A percentile compares a stretch with the other conserved stretches of the same genome.
Conservation (phyloP, 305 asterid species). For the Fraxinus floribunda region DNA sequence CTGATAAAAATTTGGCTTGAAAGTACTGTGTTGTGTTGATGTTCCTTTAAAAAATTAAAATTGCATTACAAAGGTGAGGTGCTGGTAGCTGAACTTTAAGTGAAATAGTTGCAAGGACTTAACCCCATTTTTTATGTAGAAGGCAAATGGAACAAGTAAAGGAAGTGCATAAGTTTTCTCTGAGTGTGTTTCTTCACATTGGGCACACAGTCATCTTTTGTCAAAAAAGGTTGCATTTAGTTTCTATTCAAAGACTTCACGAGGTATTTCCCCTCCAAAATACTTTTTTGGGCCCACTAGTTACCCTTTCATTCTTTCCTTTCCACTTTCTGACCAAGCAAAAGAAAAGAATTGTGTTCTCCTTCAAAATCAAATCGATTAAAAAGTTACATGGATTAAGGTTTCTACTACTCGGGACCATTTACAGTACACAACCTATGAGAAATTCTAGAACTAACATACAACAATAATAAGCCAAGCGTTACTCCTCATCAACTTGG, state of each 20-base stretch:
- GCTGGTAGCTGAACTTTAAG: not conserved
- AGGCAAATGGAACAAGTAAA: not conserved
- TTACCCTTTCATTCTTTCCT: not conserved
- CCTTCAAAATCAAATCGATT: not conserved
- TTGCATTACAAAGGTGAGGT: not conserved
- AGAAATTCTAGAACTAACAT: not conserved
- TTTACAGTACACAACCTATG: not conserved
- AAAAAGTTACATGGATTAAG: not conserved
- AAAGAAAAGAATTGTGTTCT: not conserved
- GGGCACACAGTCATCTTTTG: not conserved
- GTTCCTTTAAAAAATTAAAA: not conserved
- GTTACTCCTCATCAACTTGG: not conserved
- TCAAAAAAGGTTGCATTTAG: not conserved
- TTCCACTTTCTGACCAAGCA: not conserved
- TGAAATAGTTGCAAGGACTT: not conserved
- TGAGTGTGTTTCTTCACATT: not conserved
- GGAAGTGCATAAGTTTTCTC: not conserved
- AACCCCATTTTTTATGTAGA: not conserved
- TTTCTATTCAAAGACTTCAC: not conserved
- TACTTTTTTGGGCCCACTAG: not conserved
- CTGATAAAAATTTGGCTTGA: not conserved
- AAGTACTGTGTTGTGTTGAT: not conserved
- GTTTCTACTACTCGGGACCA: not conserved
- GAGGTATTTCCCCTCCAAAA: not conserved
- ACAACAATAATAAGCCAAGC: not conserved